Evolutionary conservation across 345 rosid species (phyloP).

Genomic region (Gossypium australe): DNA sequence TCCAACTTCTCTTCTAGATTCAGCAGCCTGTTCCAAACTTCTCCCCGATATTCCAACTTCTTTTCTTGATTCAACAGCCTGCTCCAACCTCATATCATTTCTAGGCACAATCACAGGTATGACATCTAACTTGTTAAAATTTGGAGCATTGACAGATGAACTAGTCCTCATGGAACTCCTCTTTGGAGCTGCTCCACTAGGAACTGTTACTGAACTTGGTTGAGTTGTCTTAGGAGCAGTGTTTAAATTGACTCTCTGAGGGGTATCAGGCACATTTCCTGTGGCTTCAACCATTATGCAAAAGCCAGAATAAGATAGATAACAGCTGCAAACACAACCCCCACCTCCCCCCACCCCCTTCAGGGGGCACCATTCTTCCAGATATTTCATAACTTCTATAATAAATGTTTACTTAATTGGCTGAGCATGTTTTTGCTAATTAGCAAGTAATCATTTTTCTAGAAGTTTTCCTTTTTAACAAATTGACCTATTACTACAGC

Average conservation of each 20-base stretch:
- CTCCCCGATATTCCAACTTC: slow-evolving; percentile 31
- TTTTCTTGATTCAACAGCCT: slow-evolving; percentile 62
- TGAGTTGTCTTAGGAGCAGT: slow-evolving; percentile 39
- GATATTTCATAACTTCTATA: background rate
- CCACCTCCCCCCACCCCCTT: background rate
- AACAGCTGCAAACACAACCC: background rate
- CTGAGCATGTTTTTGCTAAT: background rate
- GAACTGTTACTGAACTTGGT: slow-evolving; percentile 34
- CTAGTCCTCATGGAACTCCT: slow-evolving; percentile 43
- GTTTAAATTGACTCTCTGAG: slow-evolving; percentile 56
- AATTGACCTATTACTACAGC: background rate
- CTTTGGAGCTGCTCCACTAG: slow-evolving; percentile 49
- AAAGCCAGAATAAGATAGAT: slow-evolving; percentile 23
- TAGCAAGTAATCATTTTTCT: slow-evolving; percentile 1
- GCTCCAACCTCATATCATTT: slow-evolving; percentile 45
- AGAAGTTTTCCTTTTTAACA: background rate
- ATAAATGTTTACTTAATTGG: background rate
- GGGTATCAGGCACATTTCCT: slow-evolving; percentile 76
- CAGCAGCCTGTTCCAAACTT: slow-evolving; percentile 8
- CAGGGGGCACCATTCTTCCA: background rate
- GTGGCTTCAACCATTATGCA: slow-evolving; percentile 57
- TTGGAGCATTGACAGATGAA: slow-evolving; percentile 39
- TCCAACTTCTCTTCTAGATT: slow-evolving; percentile 11
- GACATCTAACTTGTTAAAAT: slow-evolving; percentile 59
- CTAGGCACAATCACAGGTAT: slow-evolving; percentile 83